Evolutionary conservation across 805 yeast species (phyloP), one percentile per base, ranked within the genome.

Genomic region (Candida chilensis): DNA sequence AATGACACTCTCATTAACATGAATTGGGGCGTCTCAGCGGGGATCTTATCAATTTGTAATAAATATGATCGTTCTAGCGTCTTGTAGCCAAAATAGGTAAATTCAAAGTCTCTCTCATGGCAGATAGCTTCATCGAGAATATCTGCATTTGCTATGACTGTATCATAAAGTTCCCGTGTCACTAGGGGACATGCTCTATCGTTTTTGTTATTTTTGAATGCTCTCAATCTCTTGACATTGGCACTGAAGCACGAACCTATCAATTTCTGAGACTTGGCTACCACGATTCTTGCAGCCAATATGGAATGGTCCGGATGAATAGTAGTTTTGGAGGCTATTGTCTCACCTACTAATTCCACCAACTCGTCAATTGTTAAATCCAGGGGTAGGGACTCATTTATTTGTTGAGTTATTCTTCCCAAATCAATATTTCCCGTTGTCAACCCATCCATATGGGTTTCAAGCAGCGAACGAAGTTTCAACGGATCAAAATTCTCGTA

Each of bases 1-100:
- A 73, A 57, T 15, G 78, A 67, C 18, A 73, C 78, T 54, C 79
- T 66, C 78, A 73, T 72, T 30, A 69, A 61, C 49, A 73, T 53
- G 47, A 71, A 77, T 46, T 73, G 79, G 8, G 78, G 79, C 48
- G 77, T 64, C 48, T 73, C 79, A 24, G 74, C 74, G 29, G 71
- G 75, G 42, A 66, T 61, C 34, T 76, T 77, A 41, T 71, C 55
- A 37, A 69, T 54, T 50, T 71, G 63, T 35, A 73, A 57, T 38
- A 73, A 55, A 40, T 73, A 73, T 2, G 78, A 71, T 53, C 77
- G 61, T 48, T 72, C 78, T 41, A 73, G 56, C 14, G 79, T 72
- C 54, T 71, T 72, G 57, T 72, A 72, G 12, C 78, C 79, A 41
- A 73, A 73, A 48, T 70, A 73, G 53, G 69, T 71, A 53, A 66